Percentiles rank a stretch among this genome's conserved stretches.
Conservation (phyloP, 176 grass and related monocot species). For the Bromus sterilis region DNA sequence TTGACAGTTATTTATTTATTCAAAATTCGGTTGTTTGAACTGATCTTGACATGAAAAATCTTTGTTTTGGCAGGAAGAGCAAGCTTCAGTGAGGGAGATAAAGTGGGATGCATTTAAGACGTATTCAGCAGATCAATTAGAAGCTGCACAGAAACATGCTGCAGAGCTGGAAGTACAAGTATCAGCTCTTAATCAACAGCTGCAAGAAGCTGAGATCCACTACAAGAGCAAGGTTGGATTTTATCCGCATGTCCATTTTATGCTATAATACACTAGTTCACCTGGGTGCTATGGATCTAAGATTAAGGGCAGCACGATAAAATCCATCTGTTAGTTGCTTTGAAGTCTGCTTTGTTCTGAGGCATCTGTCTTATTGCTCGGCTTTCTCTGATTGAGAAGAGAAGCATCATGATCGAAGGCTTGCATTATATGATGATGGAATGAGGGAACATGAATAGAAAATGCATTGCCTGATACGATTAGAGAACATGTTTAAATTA, state of each 20-base stretch:
- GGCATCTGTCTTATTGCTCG: background rate
- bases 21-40: background rate
- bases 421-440: background rate
- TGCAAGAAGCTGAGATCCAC: conserved; percentile 42
- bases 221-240: conserved; percentile 46
- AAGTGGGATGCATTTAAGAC: conserved; percentile 72
- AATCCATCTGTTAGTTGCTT: background rate
- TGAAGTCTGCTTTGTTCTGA: background rate
- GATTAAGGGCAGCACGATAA: background rate
- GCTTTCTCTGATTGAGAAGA: background rate
- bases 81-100: conserved; percentile 62
- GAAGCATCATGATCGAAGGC: background rate
- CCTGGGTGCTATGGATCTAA: background rate
- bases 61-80: conserved; percentile 54
- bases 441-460: background rate
- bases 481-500: background rate
- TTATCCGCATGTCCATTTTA: background rate
- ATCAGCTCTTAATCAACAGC: conserved; percentile 46
- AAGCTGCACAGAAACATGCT: conserved; percentile 31
- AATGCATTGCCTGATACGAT: background rate
- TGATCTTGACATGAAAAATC: conserved; percentile 12
- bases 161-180: conserved; percentile 47
- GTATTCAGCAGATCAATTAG: conserved; percentile 40
- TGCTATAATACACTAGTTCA: conserved; percentile 8
- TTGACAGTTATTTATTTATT: background rate